Conservation (phyloP, 2,329 filamentous ascomycete species). For the Colletotrichum ledebouriae region DNA sequence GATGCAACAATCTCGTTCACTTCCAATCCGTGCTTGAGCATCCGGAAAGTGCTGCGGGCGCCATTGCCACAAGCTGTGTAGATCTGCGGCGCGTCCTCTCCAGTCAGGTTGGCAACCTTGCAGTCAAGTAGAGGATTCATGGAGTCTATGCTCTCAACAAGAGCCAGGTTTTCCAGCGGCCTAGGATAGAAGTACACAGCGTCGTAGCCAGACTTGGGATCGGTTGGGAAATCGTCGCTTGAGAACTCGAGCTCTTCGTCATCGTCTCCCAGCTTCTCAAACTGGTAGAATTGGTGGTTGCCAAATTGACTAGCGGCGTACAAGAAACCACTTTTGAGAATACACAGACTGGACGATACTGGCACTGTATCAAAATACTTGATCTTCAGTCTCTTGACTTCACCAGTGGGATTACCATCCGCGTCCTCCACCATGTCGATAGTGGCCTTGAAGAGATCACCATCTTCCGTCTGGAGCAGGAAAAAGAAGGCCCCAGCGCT, state of each 20-base stretch:
- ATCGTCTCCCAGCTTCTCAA: constrained; percentile 96
- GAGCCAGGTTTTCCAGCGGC: constrained; percentile 82
- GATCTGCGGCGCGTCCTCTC: constrained; percentile 96
- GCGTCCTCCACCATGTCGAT: constrained; percentile 91
- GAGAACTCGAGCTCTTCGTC: constrained; percentile 89
- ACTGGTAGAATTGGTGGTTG: constrained; percentile 95
- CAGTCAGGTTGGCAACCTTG: constrained; percentile 89
- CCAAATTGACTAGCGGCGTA: constrained; percentile 94
- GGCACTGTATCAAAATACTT: constrained; percentile 99
- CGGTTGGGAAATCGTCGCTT: constrained; percentile 85
- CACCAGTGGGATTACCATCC: constrained; percentile 81
- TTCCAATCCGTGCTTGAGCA: constrained; percentile 90
- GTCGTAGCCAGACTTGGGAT: constrained; percentile 78
- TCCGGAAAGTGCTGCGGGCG: constrained; percentile 90
- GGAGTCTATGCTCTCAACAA: constrained; percentile 87
- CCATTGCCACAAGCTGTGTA: constrained; percentile 93
- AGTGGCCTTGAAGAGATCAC: constrained; percentile 97
- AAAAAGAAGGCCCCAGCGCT: constrained; percentile 93
- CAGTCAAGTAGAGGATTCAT: constrained; percentile 94
- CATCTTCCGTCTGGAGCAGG: constrained; percentile 93
- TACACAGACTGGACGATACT: constrained; percentile 86
- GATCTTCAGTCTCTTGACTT: constrained; percentile 87
- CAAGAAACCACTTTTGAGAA: constrained; percentile 94
- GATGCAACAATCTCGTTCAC: constrained; percentile 97
- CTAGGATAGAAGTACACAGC: constrained; percentile 90